Evolutionary conservation across 164 flowering plant species (phyloP).

Genomic region (Macadamia tetraphylla): DNA sequence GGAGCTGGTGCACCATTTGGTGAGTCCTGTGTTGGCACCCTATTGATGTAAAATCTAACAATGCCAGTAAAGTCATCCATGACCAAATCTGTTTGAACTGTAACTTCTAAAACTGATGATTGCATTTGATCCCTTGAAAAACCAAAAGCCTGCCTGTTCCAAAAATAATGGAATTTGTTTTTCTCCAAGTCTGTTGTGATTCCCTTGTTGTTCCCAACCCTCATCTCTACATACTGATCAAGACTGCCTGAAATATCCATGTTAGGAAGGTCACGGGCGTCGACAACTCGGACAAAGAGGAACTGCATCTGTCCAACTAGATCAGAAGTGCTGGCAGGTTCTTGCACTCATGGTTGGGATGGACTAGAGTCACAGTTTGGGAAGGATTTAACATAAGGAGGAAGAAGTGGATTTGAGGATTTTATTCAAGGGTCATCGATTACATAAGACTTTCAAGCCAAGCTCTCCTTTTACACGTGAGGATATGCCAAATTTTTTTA

Average conservation of each 20-base stretch:
- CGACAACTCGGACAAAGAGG: constrained; percentile 86
- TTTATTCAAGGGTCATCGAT: constrained; percentile 63
- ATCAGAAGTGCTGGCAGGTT: constrained; percentile 73
- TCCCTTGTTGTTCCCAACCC: constrained; percentile 82
- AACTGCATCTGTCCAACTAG: constrained; percentile 89
- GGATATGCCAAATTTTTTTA: constrained; percentile 70
- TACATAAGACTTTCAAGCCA: constrained; percentile 69
- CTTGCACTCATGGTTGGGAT: constrained; percentile 73
- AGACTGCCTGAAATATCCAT: constrained; percentile 83
- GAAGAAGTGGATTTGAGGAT: constrained; percentile 47
- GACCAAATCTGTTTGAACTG: constrained; percentile 73
- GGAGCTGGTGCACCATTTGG: constrained; percentile 96
- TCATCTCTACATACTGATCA: constrained; percentile 89
- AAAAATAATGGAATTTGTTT: constrained; percentile 57
- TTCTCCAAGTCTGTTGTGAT: constrained; percentile 72
- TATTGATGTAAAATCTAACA: constrained; percentile 74
- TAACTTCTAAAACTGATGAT: constrained; percentile 69
- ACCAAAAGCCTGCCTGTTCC: constrained; percentile 78
- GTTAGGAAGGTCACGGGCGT: constrained; percentile 79
- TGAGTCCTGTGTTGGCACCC: constrained; percentile 76
- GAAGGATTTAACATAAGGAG: constrained; percentile 20
- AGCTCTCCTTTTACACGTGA: constrained; percentile 83
- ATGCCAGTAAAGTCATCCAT: constrained; percentile 85
- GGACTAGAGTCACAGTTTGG: constrained; percentile 36
- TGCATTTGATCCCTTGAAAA: constrained; percentile 78